Evolutionary conservation across 2,329 filamentous ascomycete genomes (phyloP).

Genomic region (Cladorrhinum sp.): DNA sequence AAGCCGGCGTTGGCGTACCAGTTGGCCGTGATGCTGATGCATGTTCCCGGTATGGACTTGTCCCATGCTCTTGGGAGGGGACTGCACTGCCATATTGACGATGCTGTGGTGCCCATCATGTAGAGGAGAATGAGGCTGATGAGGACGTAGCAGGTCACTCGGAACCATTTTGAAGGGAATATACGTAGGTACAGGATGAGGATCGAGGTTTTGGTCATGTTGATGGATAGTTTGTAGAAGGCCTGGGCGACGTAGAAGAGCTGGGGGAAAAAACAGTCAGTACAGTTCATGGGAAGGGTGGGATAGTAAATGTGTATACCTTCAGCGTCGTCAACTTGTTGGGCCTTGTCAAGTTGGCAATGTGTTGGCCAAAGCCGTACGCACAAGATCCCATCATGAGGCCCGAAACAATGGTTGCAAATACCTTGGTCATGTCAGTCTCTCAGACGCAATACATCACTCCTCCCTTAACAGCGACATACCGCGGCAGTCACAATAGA

Average conservation of each 20-base stretch:
- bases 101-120: constrained; percentile 42
- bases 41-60: constrained; percentile 39
- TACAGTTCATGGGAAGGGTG: background rate
- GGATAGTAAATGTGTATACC: constrained; percentile 25
- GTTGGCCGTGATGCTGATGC: constrained; percentile 44
- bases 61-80: constrained; percentile 48
- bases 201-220: constrained; percentile 52
- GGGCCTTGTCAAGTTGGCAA: constrained; percentile 32
- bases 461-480: constrained; percentile 5
- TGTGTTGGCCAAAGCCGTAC: constrained; percentile 43
- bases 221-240: constrained; percentile 53
- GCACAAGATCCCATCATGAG: constrained; percentile 41
- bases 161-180: constrained; percentile 47
- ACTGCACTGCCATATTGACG: constrained; percentile 49
- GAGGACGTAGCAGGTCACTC: constrained; percentile 40
- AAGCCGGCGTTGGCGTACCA: constrained; percentile 50
- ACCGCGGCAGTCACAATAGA: constrained; percentile 35
- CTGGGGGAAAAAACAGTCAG: background rate
- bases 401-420: constrained; percentile 36
- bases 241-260: constrained; percentile 49
- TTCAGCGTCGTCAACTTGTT: constrained; percentile 40
- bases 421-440: constrained; percentile 29
- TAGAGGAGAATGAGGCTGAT: constrained; percentile 44
- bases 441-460: background rate
- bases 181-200: constrained; percentile 53